Conservation (phyloP, 1,139 yeast genomes). For the Kodamaea fungicola region DNA sequence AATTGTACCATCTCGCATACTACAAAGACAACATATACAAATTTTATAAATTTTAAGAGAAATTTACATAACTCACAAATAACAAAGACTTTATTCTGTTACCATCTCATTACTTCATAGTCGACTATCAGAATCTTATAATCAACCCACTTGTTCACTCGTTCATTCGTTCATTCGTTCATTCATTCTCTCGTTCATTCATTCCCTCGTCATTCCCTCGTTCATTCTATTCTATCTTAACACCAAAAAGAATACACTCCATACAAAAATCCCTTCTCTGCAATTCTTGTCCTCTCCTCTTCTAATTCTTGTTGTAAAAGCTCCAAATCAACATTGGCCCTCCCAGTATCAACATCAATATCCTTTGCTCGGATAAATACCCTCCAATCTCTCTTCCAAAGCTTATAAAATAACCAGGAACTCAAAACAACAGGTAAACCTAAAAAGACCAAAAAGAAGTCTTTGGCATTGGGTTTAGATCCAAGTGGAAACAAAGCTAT, state of each 20-base stretch:
- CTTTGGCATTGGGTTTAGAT: constrained; percentile 48
- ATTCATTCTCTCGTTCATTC: no score
- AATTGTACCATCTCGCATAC: no score
- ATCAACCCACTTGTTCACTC: no score
- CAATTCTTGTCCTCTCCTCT: constrained; percentile 18
- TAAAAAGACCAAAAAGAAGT: constrained; percentile 60
- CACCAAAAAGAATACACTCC: constrained; percentile 20
- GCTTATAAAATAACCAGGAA: constrained; percentile 55
- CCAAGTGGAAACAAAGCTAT: constrained; percentile 70
- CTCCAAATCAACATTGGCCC: constrained; percentile 22
- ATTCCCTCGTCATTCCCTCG: no score
- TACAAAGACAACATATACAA: no score
- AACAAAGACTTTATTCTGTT: no score
- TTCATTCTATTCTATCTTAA: constrained; percentile 4
- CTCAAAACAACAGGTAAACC: constrained; percentile 59
- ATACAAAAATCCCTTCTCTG: constrained; percentile 18
- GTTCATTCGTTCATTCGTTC: no score
- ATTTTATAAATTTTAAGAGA: no score
- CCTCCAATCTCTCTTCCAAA: constrained; percentile 53
- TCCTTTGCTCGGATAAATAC: constrained; percentile 19
- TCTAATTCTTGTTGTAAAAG: constrained; percentile 20
- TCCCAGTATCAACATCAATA: constrained; percentile 23
- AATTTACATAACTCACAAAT: no score
- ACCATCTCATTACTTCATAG: no score
- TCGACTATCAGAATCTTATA: no score